Percentiles rank a stretch among this genome's conserved stretches.
These are phyloP conservation scores for Canavalia ensiformis DNA, from an alignment of 306 rosid species.

Conservation along the genomic window DNA sequence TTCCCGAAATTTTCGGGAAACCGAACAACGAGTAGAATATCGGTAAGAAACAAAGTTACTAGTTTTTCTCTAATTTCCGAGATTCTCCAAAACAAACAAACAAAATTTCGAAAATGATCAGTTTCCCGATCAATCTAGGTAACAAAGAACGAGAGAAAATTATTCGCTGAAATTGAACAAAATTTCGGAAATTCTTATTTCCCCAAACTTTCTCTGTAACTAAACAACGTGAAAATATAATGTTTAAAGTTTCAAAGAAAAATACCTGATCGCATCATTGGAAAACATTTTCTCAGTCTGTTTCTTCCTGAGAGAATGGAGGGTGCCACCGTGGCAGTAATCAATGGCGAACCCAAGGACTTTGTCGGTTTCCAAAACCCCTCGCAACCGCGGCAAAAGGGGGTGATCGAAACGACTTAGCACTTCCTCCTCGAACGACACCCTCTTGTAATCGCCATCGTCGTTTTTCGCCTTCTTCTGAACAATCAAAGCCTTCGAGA, in stretches of 20 bases:
- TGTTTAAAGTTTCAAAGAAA: neutral
- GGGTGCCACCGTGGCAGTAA: constrained; percentile 87
- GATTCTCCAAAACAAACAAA: too few relatives aligned
- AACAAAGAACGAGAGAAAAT: too few relatives aligned
- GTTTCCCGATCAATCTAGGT: too few relatives aligned
- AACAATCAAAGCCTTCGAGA: constrained; percentile 70
- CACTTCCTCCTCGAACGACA: constrained; percentile 79
- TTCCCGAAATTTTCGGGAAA: too few relatives aligned
- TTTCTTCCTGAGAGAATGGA: constrained; percentile 71
- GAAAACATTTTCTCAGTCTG: constrained; percentile 93
- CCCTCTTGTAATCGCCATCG: constrained; percentile 61
- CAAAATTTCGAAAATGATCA: too few relatives aligned
- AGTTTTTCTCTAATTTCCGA: too few relatives aligned
- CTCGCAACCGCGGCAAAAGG: constrained; percentile 72
- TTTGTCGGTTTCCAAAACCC: constrained; percentile 70
- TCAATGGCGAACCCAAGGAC: constrained; percentile 83
- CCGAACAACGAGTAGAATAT: too few relatives aligned
- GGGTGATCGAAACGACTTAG: constrained; percentile 74
- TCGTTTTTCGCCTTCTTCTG: constrained; percentile 52
- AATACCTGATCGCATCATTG: constrained; percentile 76
- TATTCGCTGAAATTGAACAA: too few relatives aligned
- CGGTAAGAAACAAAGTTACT: too few relatives aligned
- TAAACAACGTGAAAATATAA: neutral
- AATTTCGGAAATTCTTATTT: neutral
- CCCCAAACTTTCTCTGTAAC: neutral